Percentiles rank a stretch among this genome's conserved stretches.
Conservation (phyloP, 805 yeast genomes). For the Candida caryicola region DNA sequence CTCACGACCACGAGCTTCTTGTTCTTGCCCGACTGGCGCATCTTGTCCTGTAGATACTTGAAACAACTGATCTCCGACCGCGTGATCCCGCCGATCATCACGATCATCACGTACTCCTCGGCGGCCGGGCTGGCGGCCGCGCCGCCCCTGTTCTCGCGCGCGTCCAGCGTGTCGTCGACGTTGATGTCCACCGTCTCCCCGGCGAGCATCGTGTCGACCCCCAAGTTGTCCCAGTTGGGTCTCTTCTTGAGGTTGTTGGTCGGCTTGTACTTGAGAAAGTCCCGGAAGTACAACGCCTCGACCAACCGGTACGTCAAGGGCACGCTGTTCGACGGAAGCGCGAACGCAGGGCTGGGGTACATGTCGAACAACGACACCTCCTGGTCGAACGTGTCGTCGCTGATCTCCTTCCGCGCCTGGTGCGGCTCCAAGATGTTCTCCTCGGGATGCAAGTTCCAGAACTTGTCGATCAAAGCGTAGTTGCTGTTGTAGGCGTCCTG, state of each 20-base stretch:
- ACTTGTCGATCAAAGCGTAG: conserved; percentile 37
- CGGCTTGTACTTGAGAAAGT: conserved; percentile 44
- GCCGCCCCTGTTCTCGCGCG: conserved; percentile 13
- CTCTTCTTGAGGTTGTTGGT: conserved; percentile 32
- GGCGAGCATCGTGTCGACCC: conserved; percentile 37
- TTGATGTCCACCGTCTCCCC: conserved; percentile 42
- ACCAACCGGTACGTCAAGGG: conserved; percentile 72
- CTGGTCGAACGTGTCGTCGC: conserved; percentile 6
- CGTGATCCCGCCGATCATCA: conserved; percentile 81
- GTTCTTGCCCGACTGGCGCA: conserved; percentile 22
- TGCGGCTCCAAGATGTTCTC: conserved; percentile 1
- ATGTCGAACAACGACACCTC: conserved; percentile 19
- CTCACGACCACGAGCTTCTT: conserved; percentile 43
- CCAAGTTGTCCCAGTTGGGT: conserved; percentile 46
- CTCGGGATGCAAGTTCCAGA: conserved; percentile 50
- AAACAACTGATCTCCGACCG: conserved; percentile 78
- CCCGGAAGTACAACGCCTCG: conserved; percentile 63
- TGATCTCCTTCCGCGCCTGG: background rate
- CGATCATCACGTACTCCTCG: conserved; percentile 41
- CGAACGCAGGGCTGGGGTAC: conserved; percentile 54
- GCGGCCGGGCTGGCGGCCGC: conserved; percentile 13
- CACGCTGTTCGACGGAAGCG: conserved; percentile 73
- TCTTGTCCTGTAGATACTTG: conserved; percentile 52
- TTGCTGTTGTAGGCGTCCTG: conserved; percentile 26
- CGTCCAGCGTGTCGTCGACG: conserved; percentile 25